Percentiles rank a stretch among this genome's conserved stretches.
phyloP scores from a whole-genome alignment of 192 early-diverging fungal genomes.

The Coemansia sp. region DNA sequence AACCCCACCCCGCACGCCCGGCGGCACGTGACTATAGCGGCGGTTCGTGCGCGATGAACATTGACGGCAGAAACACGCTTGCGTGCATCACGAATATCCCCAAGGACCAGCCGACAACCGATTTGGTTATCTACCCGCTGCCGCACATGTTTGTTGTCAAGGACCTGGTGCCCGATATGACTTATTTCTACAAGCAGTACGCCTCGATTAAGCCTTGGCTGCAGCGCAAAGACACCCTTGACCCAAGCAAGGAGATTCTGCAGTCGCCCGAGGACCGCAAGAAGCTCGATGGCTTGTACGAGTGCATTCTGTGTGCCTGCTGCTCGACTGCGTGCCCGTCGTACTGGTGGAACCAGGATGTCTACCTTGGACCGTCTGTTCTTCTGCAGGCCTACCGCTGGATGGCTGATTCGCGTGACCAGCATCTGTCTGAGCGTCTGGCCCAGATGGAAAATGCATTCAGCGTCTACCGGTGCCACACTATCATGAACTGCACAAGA shows the following conservation, averaged over 20 bases:
- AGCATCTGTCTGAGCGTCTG: slow-evolving; percentile 83
- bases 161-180: slow-evolving; percentile 96
- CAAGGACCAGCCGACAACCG: slow-evolving; percentile 59
- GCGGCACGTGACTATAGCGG: too few species aligned
- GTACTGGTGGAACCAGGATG: slow-evolving; percentile 97
- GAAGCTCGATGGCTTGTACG: slow-evolving; percentile 95
- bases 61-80: slow-evolving; percentile 91
- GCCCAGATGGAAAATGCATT: slow-evolving; percentile 89
- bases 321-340: slow-evolving; percentile 95
- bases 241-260: slow-evolving; percentile 77
- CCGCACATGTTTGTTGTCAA: slow-evolving; percentile 98
- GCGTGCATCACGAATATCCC: slow-evolving; percentile 91
- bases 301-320: slow-evolving; percentile 98
- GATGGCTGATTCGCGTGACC: slow-evolving; percentile 97
- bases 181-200: slow-evolving; percentile 98
- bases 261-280: slow-evolving; percentile 92
- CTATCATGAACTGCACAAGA: slow-evolving; percentile 97
- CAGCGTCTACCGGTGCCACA: slow-evolving; percentile 99
- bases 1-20: too few species aligned
- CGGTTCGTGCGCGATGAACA: slow-evolving; percentile 98
- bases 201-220: slow-evolving; percentile 95
- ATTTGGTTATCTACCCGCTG: slow-evolving; percentile 90
- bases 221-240: slow-evolving; percentile 71
- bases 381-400: slow-evolving; percentile 98
- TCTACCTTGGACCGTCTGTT: slow-evolving; percentile 93